Base-by-base conservation (phyloP, 768 basidiomycete genomes). In the Pleurotus ostreatus region DNA sequence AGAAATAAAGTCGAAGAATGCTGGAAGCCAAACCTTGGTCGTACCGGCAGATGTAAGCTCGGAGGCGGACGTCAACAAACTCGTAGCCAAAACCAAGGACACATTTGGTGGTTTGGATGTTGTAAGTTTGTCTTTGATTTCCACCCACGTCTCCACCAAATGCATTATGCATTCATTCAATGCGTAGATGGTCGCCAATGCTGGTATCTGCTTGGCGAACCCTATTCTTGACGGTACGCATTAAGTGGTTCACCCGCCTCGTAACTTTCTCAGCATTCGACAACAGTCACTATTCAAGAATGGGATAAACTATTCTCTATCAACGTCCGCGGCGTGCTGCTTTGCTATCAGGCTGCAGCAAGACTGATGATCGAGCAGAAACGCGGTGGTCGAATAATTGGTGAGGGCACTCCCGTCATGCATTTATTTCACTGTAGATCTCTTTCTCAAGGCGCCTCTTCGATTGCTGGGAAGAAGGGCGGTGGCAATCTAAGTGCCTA, bases 321-420 rank as follows among this genome's bases (percentile, higher is more conserved):
- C 49, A 80, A 80, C 41, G 66, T 70, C 23, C 69, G 68, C 12
- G 75, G 79, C 5, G 66, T 67, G 0, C 68, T 78, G 60, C 62
- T 77, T 15, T 70, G 69, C 49, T 76, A 75, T 59, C 78, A 76
- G 57, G 66, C 71, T 52, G 78, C 75, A 12, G 78, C 75, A 4
- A 60, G 61, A 20, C 70, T 74, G 57, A 78, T 78, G 78, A 64
- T 79, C 47, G 67, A 70, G 30, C 78, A 74, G 59, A 75, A 74
- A 4, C 59, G 46, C 5, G 73, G 74, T 9, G 76, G 77, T 1
- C 65, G 76, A 15, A 76, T 79, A 13, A 69, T 79, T 9, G 74
- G 76, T 61, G 30, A 3, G 30, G 2, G 8, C 30, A 9, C 30
- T 30, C 7, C 30, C 30, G 30, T 30, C 30, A 9, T 30, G 13